Percentiles rank a stretch among this genome's conserved stretches.
phyloP scores from a whole-genome alignment of 1,284 basidiomycete species.

The Fomitopsis schrenkii region DNA sequence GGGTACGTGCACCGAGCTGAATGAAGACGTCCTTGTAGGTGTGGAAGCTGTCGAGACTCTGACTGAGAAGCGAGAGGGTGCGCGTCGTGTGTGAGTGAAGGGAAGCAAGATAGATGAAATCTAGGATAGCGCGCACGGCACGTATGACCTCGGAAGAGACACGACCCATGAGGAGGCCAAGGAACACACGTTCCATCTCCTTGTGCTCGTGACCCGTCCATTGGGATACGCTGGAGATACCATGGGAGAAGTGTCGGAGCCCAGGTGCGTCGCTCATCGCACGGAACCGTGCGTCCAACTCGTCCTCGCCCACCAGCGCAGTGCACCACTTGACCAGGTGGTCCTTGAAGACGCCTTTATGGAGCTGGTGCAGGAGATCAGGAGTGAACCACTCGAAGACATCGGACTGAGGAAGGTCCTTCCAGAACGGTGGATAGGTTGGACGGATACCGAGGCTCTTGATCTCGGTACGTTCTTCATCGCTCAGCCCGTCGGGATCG shows the following conservation, averaged over 20 bases:
- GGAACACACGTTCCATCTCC: conserved; percentile 16
- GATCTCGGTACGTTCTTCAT: background rate
- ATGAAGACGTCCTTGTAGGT: conserved; percentile 23
- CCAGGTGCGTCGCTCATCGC: conserved; percentile 10
- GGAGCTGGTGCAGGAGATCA: conserved; percentile 30
- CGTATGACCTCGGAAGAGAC: background rate
- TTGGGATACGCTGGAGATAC: conserved; percentile 15
- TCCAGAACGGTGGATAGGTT: background rate
- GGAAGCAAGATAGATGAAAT: conserved; percentile 28
- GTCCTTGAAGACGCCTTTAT: conserved; percentile 28
- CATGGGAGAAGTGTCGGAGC: conserved; percentile 16
- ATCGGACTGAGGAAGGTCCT: conserved; percentile 17
- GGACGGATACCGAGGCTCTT: background rate
- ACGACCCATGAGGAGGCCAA: conserved; percentile 13
- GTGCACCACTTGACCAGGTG: conserved; percentile 16
- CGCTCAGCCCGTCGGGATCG: too few relatives aligned
- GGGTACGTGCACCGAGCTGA: conserved; percentile 12
- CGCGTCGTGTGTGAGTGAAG: conserved; percentile 16
- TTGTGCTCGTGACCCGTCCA: conserved; percentile 21
- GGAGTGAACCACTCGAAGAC: conserved; percentile 22
- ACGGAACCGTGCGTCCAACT: conserved; percentile 18
- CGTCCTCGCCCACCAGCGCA: conserved; percentile 1
- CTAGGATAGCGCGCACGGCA: conserved; percentile 17
- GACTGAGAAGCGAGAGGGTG: conserved; percentile 16
- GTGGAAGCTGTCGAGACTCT: conserved; percentile 21